Conservation (phyloP, 306 rosid species). For the Dicorynia guianensis region DNA sequence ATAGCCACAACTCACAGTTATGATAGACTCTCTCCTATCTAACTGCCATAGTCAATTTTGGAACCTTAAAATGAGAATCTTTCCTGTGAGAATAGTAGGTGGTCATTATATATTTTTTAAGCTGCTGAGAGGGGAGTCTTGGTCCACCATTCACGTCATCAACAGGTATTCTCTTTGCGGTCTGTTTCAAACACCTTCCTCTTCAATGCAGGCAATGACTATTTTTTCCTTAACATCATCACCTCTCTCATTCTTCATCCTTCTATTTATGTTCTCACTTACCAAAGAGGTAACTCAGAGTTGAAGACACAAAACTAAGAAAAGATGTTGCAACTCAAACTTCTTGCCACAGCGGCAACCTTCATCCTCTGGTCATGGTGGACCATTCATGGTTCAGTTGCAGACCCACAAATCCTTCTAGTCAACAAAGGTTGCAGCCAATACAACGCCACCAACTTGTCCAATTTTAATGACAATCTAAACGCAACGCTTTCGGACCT, state of each 20-base stretch:
- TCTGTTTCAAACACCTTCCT: too few relatives aligned
- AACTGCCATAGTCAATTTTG: too few relatives aligned
- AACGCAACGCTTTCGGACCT: conserved; percentile 56
- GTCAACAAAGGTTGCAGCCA: conserved; percentile 71
- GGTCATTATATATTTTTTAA: too few relatives aligned
- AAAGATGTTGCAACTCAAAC: conserved; percentile 8
- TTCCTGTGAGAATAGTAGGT: too few relatives aligned
- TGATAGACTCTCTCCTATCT: too few relatives aligned
- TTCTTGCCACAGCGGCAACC: neutral
- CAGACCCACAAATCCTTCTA: conserved; percentile 55
- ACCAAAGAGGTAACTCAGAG: too few relatives aligned
- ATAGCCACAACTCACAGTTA: too few relatives aligned
- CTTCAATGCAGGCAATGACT: too few relatives aligned
- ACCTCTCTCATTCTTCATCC: neutral
- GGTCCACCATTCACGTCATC: neutral
- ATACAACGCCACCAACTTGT: conserved; percentile 59
- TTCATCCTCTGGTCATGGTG: conserved; percentile 33
- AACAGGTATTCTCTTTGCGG: too few relatives aligned
- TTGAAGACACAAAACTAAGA: too few relatives aligned
- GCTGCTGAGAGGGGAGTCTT: neutral
- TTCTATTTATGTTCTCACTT: neutral
- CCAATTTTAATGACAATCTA: conserved; percentile 54
- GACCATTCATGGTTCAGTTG: conserved; percentile 9
- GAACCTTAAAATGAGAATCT: too few relatives aligned
- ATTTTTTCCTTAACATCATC: too few relatives aligned